These are phyloP conservation scores for Dicorynia guianensis DNA, from an alignment of 306 rosid species.

Conservation along the genomic window DNA sequence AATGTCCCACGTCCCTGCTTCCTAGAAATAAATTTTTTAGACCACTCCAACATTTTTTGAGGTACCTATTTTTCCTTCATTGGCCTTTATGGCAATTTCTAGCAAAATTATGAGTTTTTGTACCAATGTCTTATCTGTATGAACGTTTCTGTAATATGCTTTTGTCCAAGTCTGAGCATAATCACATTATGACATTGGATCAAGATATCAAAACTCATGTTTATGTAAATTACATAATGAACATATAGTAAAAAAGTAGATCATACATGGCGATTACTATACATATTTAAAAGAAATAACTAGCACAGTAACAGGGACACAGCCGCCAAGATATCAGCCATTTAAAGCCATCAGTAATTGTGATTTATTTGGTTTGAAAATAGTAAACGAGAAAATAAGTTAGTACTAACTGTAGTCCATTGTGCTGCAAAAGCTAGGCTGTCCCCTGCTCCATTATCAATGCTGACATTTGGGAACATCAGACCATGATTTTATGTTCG, in stretches of 20 bases:
- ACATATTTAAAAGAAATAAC: not conserved
- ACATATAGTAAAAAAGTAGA: too few species aligned
- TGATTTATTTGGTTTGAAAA: not conserved
- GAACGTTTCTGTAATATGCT: not conserved
- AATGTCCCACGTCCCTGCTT: too few species aligned
- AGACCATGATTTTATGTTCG: constrained; percentile 71
- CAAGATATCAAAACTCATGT: not conserved
- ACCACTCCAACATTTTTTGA: too few species aligned
- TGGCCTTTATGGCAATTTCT: too few species aligned
- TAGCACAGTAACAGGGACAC: too few species aligned
- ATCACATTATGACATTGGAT: not conserved
- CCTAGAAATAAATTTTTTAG: too few species aligned
- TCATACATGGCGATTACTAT: too few species aligned
- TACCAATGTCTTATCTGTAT: too few species aligned
- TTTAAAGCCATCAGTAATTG: not conserved
- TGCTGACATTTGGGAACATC: constrained; percentile 30
- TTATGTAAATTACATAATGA: not conserved
- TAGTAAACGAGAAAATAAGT: constrained; percentile 1
- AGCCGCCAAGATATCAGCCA: not conserved
- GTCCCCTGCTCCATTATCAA: not conserved
- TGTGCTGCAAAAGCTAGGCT: not conserved
- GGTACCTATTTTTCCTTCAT: too few species aligned
- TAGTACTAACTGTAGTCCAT: not conserved
- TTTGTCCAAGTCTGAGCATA: constrained; percentile 16
- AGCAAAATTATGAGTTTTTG: too few species aligned